Base-by-base conservation (phyloP, 331 rosid species). In the Stylosanthes scabra region DNA sequence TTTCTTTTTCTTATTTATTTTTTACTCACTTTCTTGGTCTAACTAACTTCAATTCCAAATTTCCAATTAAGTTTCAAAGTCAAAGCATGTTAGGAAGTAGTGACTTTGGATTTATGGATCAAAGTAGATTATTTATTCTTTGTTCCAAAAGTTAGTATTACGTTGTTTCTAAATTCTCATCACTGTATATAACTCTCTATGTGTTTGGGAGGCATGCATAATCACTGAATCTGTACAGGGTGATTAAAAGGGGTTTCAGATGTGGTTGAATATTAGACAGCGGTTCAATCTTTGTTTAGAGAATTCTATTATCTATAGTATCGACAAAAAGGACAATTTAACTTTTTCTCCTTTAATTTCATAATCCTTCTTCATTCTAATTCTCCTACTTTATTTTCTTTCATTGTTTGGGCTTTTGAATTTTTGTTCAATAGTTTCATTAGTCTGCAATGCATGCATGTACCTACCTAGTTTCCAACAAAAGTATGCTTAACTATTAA, bases 231-330 rank as follows among this genome's bases (percentile, higher is more conserved):
- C 28, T 65, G 59, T 57, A 14, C 37, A 49, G 1, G 39, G 50
- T 42, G 28, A 61, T 60, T 60, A 63, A 77, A 60, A 49, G 60
- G 58, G 81, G 5, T 68, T 76, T 40, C n/a, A 68, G 15, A 60
- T 40, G 65, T 39, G 57, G 47, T 9, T 65, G 57, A 49, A 40
- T 37, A 28, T 20, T 56, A 47, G 25, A 40, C 16, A 34, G 25
- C 25, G 25, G 25, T 29, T 68, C 27, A 34, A 50, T 11, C 39
- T 59, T 60, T 29, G 39, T 50, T 20, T 51, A 8, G 58, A 34
- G 39, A 34, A 20, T 20, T 11, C 55, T 37, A n/a, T n/a, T n/a
- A n/a, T n/a, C n/a, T n/a, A 28, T 7, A 8, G 40, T 42, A 11
- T 39, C 10, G 13, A 46, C 49, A 64, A 51, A 16, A 62, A 50